A percentile compares a stretch with the other conserved stretches of the same genome.
Evolutionary conservation across 208 protist species (phyloP).

Genomic region (Leishmania gerbilli): DNA sequence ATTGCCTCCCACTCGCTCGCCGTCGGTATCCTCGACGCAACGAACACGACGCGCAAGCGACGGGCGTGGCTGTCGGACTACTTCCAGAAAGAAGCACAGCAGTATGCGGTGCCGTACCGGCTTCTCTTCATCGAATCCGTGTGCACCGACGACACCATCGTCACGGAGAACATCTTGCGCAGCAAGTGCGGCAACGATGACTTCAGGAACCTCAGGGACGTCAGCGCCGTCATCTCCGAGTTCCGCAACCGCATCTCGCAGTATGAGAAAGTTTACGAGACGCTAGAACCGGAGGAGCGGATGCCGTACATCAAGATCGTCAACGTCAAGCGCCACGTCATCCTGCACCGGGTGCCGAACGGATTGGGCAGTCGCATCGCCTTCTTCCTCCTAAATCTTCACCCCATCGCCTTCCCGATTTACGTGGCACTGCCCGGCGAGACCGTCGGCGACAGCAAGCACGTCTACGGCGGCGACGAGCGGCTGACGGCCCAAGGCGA

Average conservation of each 20-base stretch:
- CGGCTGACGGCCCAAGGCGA: slow-evolving; percentile 65
- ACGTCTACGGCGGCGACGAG: slow-evolving; percentile 80
- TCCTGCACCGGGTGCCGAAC: slow-evolving; percentile 72
- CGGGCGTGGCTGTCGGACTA: slow-evolving; percentile 62
- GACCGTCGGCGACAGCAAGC: slow-evolving; percentile 63
- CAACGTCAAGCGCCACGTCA: slow-evolving; percentile 89
- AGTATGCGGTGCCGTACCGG: slow-evolving; percentile 54
- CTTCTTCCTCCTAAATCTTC: slow-evolving; percentile 91
- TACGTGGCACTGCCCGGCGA: slow-evolving; percentile 87
- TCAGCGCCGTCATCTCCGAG: slow-evolving; percentile 71
- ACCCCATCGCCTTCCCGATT: slow-evolving; percentile 84
- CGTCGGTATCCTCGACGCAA: slow-evolving; percentile 92
- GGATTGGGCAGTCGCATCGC: slow-evolving; percentile 80
- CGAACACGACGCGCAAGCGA: slow-evolving; percentile 87
- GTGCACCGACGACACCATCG: slow-evolving; percentile 88
- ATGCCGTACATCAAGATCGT: slow-evolving; percentile 89
- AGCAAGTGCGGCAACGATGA: slow-evolving; percentile 92
- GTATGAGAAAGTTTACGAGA: slow-evolving; percentile 92
- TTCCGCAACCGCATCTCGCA: slow-evolving; percentile 81
- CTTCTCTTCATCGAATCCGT: slow-evolving; percentile 93
- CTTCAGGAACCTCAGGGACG: slow-evolving; percentile 86
- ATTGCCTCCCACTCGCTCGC: slow-evolving; percentile 58
- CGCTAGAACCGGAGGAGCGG: slow-evolving; percentile 58
- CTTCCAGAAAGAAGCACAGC: slow-evolving; percentile 51
- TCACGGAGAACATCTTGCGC: slow-evolving; percentile 89